These are phyloP conservation scores for Gossypium schwendimanii DNA, from an alignment of 441 rosid genomes.

Conservation along the genomic window DNA sequence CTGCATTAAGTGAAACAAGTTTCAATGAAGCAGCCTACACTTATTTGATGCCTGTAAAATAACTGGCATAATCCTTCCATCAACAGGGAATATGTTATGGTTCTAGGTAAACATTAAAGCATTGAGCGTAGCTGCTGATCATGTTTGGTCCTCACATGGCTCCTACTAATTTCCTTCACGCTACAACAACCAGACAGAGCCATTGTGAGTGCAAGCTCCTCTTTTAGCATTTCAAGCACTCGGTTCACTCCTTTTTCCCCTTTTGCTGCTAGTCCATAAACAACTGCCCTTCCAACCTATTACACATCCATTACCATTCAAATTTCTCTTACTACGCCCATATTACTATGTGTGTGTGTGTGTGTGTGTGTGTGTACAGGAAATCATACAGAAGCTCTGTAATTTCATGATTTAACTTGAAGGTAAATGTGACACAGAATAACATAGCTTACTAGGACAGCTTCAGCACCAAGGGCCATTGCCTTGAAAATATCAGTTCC, in stretches of 20 bases:
- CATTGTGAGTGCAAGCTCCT: slow-evolving; percentile 72
- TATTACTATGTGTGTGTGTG: no score
- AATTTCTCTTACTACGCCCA: not conserved
- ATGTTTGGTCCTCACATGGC: slow-evolving; percentile 35
- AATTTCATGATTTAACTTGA: not conserved
- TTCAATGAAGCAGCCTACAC: not conserved
- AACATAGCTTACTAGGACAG: slow-evolving; percentile 55
- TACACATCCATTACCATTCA: not conserved
- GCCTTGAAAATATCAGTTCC: slow-evolving; percentile 92
- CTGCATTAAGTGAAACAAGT: no score
- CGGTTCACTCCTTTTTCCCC: slow-evolving; percentile 61
- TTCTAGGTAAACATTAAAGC: slow-evolving; percentile 25
- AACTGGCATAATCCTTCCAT: not conserved
- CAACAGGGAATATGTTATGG: not conserved
- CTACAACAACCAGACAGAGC: slow-evolving; percentile 74
- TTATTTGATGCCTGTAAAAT: not conserved
- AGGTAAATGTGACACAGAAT: no score
- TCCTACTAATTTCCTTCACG: slow-evolving; percentile 56
- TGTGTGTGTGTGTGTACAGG: not conserved
- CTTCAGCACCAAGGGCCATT: slow-evolving; percentile 77
- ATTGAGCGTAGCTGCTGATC: slow-evolving; percentile 35
- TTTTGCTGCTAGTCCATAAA: slow-evolving; percentile 67
- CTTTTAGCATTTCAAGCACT: slow-evolving; percentile 64
- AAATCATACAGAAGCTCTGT: not conserved
- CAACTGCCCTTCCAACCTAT: slow-evolving; percentile 78